Percentiles rank a stretch among this genome's conserved stretches.
phyloP scores from a whole-genome alignment of 2,329 filamentous ascomycete genomes.

The Clarireedia hainanense region DNA sequence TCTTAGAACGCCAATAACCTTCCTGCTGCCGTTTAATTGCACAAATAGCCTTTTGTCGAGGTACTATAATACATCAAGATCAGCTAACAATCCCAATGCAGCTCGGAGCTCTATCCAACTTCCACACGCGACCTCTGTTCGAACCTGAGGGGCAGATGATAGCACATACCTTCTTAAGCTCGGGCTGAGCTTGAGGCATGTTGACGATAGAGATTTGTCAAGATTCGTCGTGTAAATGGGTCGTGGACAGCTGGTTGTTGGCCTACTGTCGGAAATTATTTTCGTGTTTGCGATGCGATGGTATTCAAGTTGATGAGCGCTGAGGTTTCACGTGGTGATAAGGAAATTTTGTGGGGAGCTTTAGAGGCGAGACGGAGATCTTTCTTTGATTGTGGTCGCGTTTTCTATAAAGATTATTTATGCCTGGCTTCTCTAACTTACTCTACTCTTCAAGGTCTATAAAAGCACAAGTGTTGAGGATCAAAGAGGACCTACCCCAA shows the following conservation, averaged over 20 bases:
- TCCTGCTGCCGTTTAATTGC: conserved; percentile 94
- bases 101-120: conserved; percentile 8
- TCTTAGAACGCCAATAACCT: conserved; percentile 87
- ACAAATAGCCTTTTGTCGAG: conserved; percentile 98
- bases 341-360: not conserved
- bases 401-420: not conserved
- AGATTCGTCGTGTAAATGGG: conserved; percentile 8
- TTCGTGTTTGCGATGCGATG: conserved; percentile 3
- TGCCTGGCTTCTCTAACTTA: not conserved
- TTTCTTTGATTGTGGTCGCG: not conserved
- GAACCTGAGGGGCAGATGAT: not conserved
- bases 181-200: conserved; percentile 98
- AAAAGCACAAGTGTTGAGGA: too few species aligned
- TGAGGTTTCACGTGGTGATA: conserved; percentile 25
- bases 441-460: too few species aligned
- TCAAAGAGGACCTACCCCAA: not conserved
- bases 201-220: conserved; percentile 25
- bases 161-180: conserved; percentile 83
- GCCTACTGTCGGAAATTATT: conserved; percentile 1
- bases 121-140: not conserved
- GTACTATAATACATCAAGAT: conserved; percentile 53
- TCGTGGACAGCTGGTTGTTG: conserved; percentile 5
- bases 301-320: conserved; percentile 7
- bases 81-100: conserved; percentile 11
- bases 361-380: not conserved